Evolutionary conservation across 352 stramenopile species (phyloP), one percentile per base, ranked within the genome.

Genomic region (Plasmopara viticola): DNA sequence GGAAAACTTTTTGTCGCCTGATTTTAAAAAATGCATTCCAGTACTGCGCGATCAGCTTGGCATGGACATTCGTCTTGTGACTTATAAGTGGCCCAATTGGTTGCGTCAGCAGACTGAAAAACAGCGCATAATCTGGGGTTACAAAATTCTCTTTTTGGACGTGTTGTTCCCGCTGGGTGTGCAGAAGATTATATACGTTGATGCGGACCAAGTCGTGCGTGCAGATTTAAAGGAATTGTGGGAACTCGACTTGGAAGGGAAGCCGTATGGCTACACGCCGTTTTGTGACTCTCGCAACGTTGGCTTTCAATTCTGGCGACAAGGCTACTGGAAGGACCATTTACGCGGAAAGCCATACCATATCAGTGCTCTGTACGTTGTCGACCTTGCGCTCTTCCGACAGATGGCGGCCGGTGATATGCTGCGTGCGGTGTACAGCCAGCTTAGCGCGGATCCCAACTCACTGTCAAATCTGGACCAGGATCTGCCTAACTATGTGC

Each of bases 81-180:
- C 95, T 30, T 99, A 99, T 84, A 99, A 99, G 69, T 99, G 97
- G 97, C 97, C 97, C 4, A 95, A 98, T 64, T 99, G 96, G 97
- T 67, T 99, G 55, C 87, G 91, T 35, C 83, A 87, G 50, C 97
- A 99, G 70, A 99, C 87, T 13, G 95, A 99, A 71, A 99, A 99
- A 74, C 97, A 99, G 81, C 84, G 97, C 29, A 98, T 99, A 60
- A 99, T 99, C 62, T 99, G 97, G 97, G 97, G 96, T 13, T 99
- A 99, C 84, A 99, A 99, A 78, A 99, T 99, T 67, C 77, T 99
- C 0, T 99, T 99, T 68, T 67, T 99, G 18, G 97, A 99, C 68
- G 97, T 99, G 34, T 71, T 99, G 2, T 99, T 99, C 66, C 97
- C 97, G 12, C 80, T 99, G 6, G 82, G 94, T 54, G 90, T 99